A percentile compares a stretch with the other conserved stretches of the same genome.
phyloP scores from a whole-genome alignment of 2,329 filamentous ascomycete species.

The Ploettnerulaceae sp. region DNA sequence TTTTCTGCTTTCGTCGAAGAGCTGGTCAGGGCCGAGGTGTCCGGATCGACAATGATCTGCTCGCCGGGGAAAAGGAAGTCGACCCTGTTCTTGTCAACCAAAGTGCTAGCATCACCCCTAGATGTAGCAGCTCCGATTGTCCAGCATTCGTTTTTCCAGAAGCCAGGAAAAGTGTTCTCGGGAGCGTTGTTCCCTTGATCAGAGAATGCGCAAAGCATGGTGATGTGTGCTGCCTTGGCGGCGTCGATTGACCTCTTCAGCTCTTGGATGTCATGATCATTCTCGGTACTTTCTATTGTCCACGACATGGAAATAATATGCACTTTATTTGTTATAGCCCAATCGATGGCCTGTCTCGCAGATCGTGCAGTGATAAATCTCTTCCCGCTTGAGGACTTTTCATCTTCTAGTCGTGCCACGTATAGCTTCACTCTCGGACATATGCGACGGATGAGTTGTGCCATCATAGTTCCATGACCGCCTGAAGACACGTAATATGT shows the following conservation, averaged over 20 bases:
- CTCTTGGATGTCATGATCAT: constrained; percentile 17
- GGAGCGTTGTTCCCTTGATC: constrained; percentile 31
- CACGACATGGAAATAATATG: constrained; percentile 39
- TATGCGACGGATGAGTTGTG: constrained; percentile 27
- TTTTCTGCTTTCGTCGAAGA: constrained; percentile 13
- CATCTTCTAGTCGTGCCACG: constrained; percentile 24
- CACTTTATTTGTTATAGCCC: constrained; percentile 31
- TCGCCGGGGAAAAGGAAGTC: constrained; percentile 31
- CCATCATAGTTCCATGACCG: constrained; percentile 34
- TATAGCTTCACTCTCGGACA: constrained; percentile 28
- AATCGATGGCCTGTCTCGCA: constrained; percentile 30
- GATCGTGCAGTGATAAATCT: constrained; percentile 22
- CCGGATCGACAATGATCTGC: constrained; percentile 15
- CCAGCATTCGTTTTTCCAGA: constrained; percentile 28
- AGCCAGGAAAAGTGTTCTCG: constrained; percentile 17
- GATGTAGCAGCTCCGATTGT: constrained; percentile 26
- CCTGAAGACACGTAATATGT: constrained; percentile 31
- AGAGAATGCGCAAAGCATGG: constrained; percentile 38
- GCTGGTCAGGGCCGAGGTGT: not conserved
- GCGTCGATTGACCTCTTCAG: constrained; percentile 31
- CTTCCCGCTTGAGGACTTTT: constrained; percentile 2
- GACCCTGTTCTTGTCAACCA: constrained; percentile 26
- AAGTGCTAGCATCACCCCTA: constrained; percentile 20
- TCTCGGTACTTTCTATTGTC: constrained; percentile 30
- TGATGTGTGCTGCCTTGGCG: constrained; percentile 30